Evolutionary conservation across 352 stramenopile genomes (phyloP).

Genomic region (Bremia lactucae): DNA sequence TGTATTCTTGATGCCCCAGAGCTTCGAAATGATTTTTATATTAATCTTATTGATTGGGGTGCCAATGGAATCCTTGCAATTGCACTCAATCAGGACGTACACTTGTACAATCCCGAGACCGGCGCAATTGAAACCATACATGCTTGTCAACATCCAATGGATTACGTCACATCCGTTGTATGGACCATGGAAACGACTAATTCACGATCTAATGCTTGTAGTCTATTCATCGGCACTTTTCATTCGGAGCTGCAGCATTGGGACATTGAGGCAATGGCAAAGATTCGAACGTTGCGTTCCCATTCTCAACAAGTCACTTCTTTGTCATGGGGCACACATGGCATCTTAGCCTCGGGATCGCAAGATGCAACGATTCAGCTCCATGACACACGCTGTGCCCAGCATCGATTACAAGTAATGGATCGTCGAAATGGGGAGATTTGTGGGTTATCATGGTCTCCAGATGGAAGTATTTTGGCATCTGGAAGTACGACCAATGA

Average conservation of each 20-base stretch:
- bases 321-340: slow-evolving; percentile 85
- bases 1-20: slow-evolving; percentile 94
- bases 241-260: slow-evolving; percentile 89
- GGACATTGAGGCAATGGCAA: slow-evolving; percentile 80
- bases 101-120: slow-evolving; percentile 90
- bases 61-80: slow-evolving; percentile 91
- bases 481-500: slow-evolving; percentile 93
- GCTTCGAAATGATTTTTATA: slow-evolving; percentile 95
- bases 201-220: not conserved
- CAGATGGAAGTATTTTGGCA: slow-evolving; percentile 86
- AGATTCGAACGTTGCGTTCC: slow-evolving; percentile 83
- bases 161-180: slow-evolving; percentile 92
- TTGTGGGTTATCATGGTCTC: slow-evolving; percentile 91
- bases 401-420: slow-evolving; percentile 65
- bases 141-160: slow-evolving; percentile 33
- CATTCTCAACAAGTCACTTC: slow-evolving; percentile 84
- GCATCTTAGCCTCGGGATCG: slow-evolving; percentile 83
- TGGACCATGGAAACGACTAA: slow-evolving; percentile 48
- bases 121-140: slow-evolving; percentile 88
- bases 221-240: slow-evolving; percentile 89
- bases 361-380: slow-evolving; percentile 85
- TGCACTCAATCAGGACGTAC: slow-evolving; percentile 88
- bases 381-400: slow-evolving; percentile 23
- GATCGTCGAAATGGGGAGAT: slow-evolving; percentile 89
- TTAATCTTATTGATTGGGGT: slow-evolving; percentile 95